phyloP scores from a whole-genome alignment of 2,329 filamentous ascomycete species.

The Emergomyces africanus region DNA sequence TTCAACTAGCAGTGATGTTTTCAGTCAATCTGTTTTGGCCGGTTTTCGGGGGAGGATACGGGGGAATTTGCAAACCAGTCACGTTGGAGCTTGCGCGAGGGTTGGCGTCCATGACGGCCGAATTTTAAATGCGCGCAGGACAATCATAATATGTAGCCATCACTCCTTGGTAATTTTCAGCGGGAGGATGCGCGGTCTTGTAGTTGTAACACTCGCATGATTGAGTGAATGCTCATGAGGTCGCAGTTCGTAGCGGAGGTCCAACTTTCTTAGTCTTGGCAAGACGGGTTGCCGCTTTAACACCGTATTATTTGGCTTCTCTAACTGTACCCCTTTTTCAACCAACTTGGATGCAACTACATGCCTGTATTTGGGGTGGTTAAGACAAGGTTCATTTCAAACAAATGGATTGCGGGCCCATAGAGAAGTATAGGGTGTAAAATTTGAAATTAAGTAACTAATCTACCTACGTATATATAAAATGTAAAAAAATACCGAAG shows the following conservation, averaged over 20 bases:
- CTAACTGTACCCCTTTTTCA: neutral
- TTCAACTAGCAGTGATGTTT: constrained; percentile 51
- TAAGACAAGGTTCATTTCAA: neutral
- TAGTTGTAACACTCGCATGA: neutral
- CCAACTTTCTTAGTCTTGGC: neutral
- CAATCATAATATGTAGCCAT: constrained; percentile 6
- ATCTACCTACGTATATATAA: neutral
- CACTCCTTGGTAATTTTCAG: neutral
- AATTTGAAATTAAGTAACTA: neutral
- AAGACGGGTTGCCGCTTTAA: neutral
- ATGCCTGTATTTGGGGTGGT: neutral
- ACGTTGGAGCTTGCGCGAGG: constrained; percentile 53
- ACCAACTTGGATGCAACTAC: neutral
- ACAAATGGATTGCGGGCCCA: neutral
- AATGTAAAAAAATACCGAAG: neutral
- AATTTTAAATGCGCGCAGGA: neutral
- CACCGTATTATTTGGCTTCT: too few relatives aligned
- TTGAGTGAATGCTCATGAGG: neutral
- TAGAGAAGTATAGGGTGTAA: neutral
- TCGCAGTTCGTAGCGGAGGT: neutral
- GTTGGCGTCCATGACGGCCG: constrained; percentile 28
- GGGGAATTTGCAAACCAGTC: constrained; percentile 42
- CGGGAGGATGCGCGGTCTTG: neutral
- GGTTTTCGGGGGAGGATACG: neutral
- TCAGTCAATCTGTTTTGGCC: constrained; percentile 5